Evolutionary conservation across 176 grass and related monocot genomes (phyloP), one percentile per base, ranked within the genome.

Genomic region (Triticum turgidum): DNA sequence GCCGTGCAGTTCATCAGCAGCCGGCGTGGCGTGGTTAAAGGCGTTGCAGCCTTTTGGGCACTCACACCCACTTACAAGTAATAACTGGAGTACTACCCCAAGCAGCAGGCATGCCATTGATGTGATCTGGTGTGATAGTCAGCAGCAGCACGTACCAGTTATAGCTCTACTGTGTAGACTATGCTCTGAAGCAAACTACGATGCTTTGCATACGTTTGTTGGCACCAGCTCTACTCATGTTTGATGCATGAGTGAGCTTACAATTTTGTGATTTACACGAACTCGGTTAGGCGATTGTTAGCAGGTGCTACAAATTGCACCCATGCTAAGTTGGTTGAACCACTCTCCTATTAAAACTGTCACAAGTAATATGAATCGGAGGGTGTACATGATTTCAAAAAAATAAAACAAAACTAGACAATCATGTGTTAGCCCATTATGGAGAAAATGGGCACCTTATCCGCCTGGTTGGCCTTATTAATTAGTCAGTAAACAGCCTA

Each of bases 11-110:
- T 80, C 39, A 9, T 45, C 25, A 51, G 71, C 62, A 24, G 44
- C 70, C 24, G n/a, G 59, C 59, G 75, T 80, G 51, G 77, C 75
- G 80, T 76, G 59, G 86, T 91, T 91, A 78, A 89, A 87, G 78
- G 78, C 33, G 73, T 49, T 85, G 83, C 86, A 88, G 86, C 39
- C 77, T 87, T 88, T 88, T 21, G 59, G 35, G 18, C 41, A 54
- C 20, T 59, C 69, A 14, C 61, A 81, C 61, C 47, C 11, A 11
- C 76, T 74, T 3, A 58, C 54, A 58, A 32, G 37, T 67, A 29
- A 45, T 80, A 12, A 45, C 82, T 66, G 42, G 14, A 76, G 77
- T 82, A 80, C 67, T 82, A 34, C 54, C 18, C 4, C 6, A 49
- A 29, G 56, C 47, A 73, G 10, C 56, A 56, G 56, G 56, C 56